Evolutionary conservation across 1,284 basidiomycete species (phyloP), one percentile per base, ranked within the genome.

Genomic region (Taiwanofungus camphoratus): DNA sequence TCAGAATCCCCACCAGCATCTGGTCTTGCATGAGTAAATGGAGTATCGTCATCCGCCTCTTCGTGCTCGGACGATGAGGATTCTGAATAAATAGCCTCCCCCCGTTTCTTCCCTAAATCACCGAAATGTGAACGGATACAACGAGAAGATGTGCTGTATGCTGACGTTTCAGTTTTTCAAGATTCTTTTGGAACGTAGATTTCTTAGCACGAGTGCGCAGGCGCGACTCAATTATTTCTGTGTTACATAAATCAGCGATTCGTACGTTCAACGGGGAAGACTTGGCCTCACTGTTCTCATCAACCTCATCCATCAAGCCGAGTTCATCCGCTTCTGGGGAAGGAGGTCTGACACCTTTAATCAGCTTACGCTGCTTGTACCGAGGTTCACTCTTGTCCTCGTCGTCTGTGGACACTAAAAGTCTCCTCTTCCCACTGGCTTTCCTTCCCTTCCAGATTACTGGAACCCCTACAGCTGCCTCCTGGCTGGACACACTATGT

Each of bases 141-240:
- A 2, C 27, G 26, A 23, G 16, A 15, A 32, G n/a, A 20, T 32
- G 9, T 33, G n/a, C 18, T 30, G 9, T 32, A 15, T 13, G 53
- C 73, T 45, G 45, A 79, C 87, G 68, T 64, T 77, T 84, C 39
- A 89, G 54, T 48, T 65, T 76, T 48, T 83, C 81, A 3, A 90
- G 61, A 50, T 76, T 82, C 55, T 70, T 70, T 52, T 83, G 77
- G 56, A 76, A 87, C 3, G 60, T 51, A 11, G 76, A 75, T 57
- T 73, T 71, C 57, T 78, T 85, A 40, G 68, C 67, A 18, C 84
- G 73, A 23, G 65, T 62, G 26, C 87, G 77, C 19, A 89, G 61
- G 29, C 87, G 78, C 5, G 63, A 66, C 24, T 79, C 68, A 36
- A 89, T 63, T 20, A 90, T 82, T 44, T 68, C 82, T 89, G 50